These are phyloP conservation scores for Dioszegia hungarica DNA, from an alignment of 768 basidiomycete species.

Conservation along the genomic window DNA sequence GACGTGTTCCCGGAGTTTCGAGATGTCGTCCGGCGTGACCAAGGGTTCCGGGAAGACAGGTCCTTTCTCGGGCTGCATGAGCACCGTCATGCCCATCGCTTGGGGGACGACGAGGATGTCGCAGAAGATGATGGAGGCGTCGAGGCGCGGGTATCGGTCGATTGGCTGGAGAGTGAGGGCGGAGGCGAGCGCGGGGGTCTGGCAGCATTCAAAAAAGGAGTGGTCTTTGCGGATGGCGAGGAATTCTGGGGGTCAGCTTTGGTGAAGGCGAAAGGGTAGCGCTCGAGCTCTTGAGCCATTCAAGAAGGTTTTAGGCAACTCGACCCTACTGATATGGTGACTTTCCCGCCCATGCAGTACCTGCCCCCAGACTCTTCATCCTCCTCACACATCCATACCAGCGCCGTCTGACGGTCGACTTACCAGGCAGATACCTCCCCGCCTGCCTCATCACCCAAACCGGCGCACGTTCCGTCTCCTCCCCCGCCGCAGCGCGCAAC, in stretches of 20 bases:
- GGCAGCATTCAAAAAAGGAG: constrained; percentile 93
- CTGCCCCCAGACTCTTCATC: no score
- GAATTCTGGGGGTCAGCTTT: constrained; percentile 66
- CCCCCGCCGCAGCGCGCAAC: constrained; percentile 79
- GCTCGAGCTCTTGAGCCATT: no score
- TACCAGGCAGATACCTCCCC: constrained; percentile 82
- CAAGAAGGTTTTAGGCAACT: neutral
- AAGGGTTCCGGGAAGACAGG: constrained; percentile 86
- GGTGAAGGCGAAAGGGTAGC: no score
- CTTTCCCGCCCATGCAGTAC: no score
- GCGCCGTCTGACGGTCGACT: no score
- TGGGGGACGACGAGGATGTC: constrained; percentile 98
- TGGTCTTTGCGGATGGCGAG: constrained; percentile 75
- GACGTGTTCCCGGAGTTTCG: constrained; percentile 59
- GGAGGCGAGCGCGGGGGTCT: constrained; percentile 80
- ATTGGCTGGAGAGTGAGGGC: constrained; percentile 93
- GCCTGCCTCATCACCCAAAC: constrained; percentile 99
- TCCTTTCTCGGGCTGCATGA: constrained; percentile 77
- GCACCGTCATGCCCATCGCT: constrained; percentile 79
- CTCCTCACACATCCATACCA: no score
- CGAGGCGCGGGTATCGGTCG: constrained; percentile 75
- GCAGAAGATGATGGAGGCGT: constrained; percentile 96
- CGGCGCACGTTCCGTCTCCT: constrained; percentile 84
- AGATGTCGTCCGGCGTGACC: constrained; percentile 66
- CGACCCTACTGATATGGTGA: no score